phyloP scores from a whole-genome alignment of 352 stramenopile genomes.

The Aphanomyces euteiches region DNA sequence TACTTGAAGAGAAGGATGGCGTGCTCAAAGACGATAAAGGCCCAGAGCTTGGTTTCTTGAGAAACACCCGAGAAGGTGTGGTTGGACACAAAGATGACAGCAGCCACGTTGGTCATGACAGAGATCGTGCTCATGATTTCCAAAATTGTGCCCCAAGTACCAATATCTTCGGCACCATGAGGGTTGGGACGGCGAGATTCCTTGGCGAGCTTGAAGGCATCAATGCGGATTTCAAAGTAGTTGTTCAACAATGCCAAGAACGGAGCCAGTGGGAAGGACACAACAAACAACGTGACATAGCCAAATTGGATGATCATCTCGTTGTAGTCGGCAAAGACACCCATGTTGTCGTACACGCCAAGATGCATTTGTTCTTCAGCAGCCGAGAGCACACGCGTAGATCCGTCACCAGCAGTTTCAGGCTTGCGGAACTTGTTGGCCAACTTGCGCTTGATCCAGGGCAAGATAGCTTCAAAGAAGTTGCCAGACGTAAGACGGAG shows the following conservation, averaged over 20 bases:
- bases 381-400: slow-evolving; percentile 40
- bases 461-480: slow-evolving; percentile 70
- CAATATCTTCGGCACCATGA: slow-evolving; percentile 82
- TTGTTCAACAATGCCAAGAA: slow-evolving; percentile 88
- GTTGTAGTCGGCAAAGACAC: slow-evolving; percentile 83
- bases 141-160: slow-evolving; percentile 90
- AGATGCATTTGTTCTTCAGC: slow-evolving; percentile 61
- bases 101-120: slow-evolving; percentile 90
- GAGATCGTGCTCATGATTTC: slow-evolving; percentile 83
- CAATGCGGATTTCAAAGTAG: slow-evolving; percentile 89
- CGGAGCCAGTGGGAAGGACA: slow-evolving; percentile 88
- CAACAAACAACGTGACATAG: slow-evolving; percentile 89
- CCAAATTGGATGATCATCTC: slow-evolving; percentile 87
- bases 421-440: slow-evolving; percentile 13
- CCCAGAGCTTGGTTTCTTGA: slow-evolving; percentile 46
- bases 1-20: slow-evolving; percentile 66
- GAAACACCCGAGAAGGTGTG: slow-evolving; percentile 48
- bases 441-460: slow-evolving; percentile 70
- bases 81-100: slow-evolving; percentile 89
- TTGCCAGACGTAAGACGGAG: slow-evolving; percentile 68
- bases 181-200: slow-evolving; percentile 68
- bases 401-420: slow-evolving; percentile 41
- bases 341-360: slow-evolving; percentile 66
- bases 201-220: slow-evolving; percentile 81
- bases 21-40: slow-evolving; percentile 69